Conservation (phyloP, 1,284 basidiomycete species). For the Boletellus deceptivus region DNA sequence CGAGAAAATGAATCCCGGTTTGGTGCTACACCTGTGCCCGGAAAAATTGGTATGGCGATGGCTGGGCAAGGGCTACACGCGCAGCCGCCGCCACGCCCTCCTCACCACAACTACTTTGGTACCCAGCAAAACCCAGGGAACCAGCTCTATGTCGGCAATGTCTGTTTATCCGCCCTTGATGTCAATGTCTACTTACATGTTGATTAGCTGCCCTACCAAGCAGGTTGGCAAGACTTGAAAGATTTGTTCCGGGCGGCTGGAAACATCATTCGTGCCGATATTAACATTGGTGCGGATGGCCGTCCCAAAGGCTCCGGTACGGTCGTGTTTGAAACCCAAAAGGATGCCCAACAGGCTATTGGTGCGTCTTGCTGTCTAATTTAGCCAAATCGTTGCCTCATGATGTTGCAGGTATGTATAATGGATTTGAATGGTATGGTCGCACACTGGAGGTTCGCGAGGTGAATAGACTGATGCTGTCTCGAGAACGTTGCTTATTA, state of each 20-base stretch:
- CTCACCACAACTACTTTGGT: constrained; percentile 71
- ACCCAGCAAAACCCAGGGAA: constrained; percentile 69
- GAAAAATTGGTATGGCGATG: constrained; percentile 91
- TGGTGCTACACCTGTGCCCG: constrained; percentile 88
- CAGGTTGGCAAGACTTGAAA: constrained; percentile 98
- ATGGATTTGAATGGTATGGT: constrained; percentile 94
- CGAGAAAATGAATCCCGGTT: constrained; percentile 95
- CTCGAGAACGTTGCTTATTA: constrained; percentile 3
- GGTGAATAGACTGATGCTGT: constrained; percentile 43
- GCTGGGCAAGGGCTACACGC: constrained; percentile 76
- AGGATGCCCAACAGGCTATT: constrained; percentile 90
- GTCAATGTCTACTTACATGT: constrained; percentile 7
- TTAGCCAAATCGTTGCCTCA: constrained; percentile 6
- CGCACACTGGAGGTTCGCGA: constrained; percentile 90
- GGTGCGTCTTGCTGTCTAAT: constrained; percentile 48
- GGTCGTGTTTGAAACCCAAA: constrained; percentile 89
- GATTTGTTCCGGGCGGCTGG: constrained; percentile 95
- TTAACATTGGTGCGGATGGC: constrained; percentile 90
- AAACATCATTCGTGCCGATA: constrained; percentile 91
- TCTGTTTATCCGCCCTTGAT: constrained; percentile 38
- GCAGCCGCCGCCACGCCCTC: constrained; percentile 69
- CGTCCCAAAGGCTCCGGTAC: constrained; percentile 93
- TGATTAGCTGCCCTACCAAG: constrained; percentile 84
- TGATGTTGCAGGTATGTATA: constrained; percentile 73
- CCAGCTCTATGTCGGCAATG: constrained; percentile 91